Evolutionary conservation across 495 filamentous ascomycete genomes (phyloP).

Genomic region (Trichodelitschia bisporula): DNA sequence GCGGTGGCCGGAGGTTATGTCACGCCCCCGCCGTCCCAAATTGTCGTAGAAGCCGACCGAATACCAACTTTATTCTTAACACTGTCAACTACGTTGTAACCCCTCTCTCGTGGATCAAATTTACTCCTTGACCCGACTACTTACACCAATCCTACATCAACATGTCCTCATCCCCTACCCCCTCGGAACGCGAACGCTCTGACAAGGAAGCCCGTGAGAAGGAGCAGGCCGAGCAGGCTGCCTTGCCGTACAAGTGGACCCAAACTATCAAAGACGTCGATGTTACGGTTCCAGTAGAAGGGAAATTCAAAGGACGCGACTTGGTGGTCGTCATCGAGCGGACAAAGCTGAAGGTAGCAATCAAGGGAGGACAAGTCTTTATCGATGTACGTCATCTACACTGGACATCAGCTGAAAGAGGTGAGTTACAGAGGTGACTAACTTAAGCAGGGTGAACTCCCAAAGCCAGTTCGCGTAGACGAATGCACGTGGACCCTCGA

Average conservation of each 20-base stretch:
- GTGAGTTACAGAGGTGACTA: no score
- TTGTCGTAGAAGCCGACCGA: no score
- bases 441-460: slow-evolving; percentile 53
- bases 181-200: slow-evolving; percentile 31
- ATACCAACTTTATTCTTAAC: no score
- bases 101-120: no score
- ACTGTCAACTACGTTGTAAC: no score
- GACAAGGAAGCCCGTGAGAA: slow-evolving; percentile 35
- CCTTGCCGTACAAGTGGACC: slow-evolving; percentile 90
- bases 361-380: slow-evolving; percentile 74
- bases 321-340: slow-evolving; percentile 64
- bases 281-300: slow-evolving; percentile 48
- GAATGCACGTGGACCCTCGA: slow-evolving; percentile 91
- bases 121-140: no score
- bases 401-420: no score
- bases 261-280: slow-evolving; percentile 90
- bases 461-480: slow-evolving; percentile 54
- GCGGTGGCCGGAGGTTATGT: no score
- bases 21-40: no score
- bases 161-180: slow-evolving; percentile 13
- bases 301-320: slow-evolving; percentile 63
- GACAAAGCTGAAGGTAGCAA: slow-evolving; percentile 47
- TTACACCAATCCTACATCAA: no score
- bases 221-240: slow-evolving; percentile 70
- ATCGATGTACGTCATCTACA: slow-evolving; percentile 66